Base-by-base conservation (phyloP, 2,329 filamentous ascomycete genomes). In the Penicillium freii region DNA sequence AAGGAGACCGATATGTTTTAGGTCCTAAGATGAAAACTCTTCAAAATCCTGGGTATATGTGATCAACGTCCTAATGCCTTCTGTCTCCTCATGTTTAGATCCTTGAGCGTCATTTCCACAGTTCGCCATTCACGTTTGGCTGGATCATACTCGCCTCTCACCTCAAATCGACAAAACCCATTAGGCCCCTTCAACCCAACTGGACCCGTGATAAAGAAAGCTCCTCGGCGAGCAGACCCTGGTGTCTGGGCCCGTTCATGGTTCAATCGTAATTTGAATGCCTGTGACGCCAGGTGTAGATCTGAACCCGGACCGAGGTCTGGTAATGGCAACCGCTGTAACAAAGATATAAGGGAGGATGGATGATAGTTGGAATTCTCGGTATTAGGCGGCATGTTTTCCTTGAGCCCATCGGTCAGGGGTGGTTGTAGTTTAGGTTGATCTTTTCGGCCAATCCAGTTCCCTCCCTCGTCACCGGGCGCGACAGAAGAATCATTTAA, bases 61-160 rank as follows among this genome's bases (percentile, higher is more conserved):
- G 48, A 54, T 39, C 39, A 52, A 45, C 61, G 48, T 31, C 69
- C 66, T 40, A 69, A 66, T 34, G 72, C 57, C 27, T 51, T 66
- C 58, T 73, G 73, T 38, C 58, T 64, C 40, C 63, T 63, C 31
- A 67, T 49, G 33, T 63, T 69, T 39, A 73, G 25, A 56, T 75
- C 73, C 45, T 65, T 71, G 8, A 75, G 55, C 34, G 67, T 58
- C 61, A 73, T 68, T 25, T 67, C 66, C 25, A 75, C 60, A 17
- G 56, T 63, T 34, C 65, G 60, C 71, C 71, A 75, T 47, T 60
- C 63, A 29, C 63, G 62, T 7, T 65, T 61, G 13, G 54, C 59
- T 39, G 72, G 71, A 50, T 75, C 69, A 57, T 74, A 75, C 66
- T 73, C 72, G 29, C 71, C 73, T 21, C 60, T 62, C 10, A 75